Evolutionary conservation across 495 filamentous ascomycete species (phyloP).

Genomic region (Aspergillus heteromorphus): DNA sequence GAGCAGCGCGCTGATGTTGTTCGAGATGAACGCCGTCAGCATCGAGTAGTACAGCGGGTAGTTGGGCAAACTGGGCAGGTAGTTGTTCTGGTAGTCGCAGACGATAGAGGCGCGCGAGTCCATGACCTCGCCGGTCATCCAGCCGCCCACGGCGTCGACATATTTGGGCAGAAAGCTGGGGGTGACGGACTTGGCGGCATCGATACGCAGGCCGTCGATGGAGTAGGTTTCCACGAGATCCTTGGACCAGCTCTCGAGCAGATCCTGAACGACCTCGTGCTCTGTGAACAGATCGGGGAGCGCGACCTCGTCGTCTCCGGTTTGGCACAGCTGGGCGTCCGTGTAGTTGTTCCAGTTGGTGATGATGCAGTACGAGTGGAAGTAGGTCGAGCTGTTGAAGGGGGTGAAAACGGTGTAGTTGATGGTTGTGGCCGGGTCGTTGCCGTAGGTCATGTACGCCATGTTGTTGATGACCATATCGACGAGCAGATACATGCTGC

Average conservation of each 20-base stretch:
- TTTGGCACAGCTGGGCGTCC: constrained; percentile 45
- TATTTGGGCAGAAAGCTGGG: constrained; percentile 44
- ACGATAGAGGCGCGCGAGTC: constrained; percentile 1
- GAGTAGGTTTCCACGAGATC: constrained; percentile 54
- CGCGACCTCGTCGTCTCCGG: constrained; percentile 50
- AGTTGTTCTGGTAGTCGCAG: constrained; percentile 8
- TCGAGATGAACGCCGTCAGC: constrained; percentile 3
- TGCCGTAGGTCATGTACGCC: constrained; percentile 44
- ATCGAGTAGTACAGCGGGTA: constrained; percentile 10
- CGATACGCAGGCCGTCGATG: constrained; percentile 68
- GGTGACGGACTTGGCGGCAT: constrained; percentile 59
- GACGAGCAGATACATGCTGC: constrained; percentile 57
- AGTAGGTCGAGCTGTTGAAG: constrained; percentile 55
- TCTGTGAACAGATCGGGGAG: constrained; percentile 61
- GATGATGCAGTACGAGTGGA: constrained; percentile 55
- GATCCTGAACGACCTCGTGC: constrained; percentile 41
- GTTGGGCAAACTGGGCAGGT: constrained; percentile 31
- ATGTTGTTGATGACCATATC: constrained; percentile 68
- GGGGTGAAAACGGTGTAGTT: constrained; percentile 52
- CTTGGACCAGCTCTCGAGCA: constrained; percentile 55
- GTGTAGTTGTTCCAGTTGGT: constrained; percentile 27
- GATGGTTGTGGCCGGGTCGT: constrained; percentile 28
- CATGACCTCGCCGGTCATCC: constrained; percentile 8
- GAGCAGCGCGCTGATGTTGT: not conserved
- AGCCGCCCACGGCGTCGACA: constrained; percentile 10